Evolutionary conservation across 257 asterid genomes (phyloP), one percentile per base, ranked within the genome.

Genomic region (Salvia hispanica): DNA sequence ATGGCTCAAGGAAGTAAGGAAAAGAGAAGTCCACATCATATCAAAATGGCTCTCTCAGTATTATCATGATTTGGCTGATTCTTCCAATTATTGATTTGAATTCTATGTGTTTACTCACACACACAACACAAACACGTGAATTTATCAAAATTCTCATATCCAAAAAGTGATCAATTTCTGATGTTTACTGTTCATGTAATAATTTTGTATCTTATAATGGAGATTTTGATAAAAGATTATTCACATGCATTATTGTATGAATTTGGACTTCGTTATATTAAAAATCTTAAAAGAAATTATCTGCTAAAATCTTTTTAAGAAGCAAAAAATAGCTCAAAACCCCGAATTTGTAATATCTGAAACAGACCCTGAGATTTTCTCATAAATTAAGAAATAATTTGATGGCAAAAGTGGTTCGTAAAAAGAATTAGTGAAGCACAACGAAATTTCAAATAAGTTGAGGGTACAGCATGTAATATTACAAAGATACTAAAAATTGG

Each of bases 1-100:
- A 44, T 92, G 98, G 98, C 98, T 89, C 7, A 71, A 56, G 71
- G 66, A 78, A 55, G 84, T 84, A 25, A 84, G 97, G 47, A 71
- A 66, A 60, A 81, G 67, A 77, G 95, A 90, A 79, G 72, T 82
- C 47, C 72, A 61, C 3, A 84, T 86, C 71, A 84, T 90, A 15
- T 66, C 80, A 7, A 46, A 67, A 2, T 90, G 97, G 95, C 78
- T 88, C 28, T 73, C 88, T 51, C 78, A 81, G 62, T 88, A 90
- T 51, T 79, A 90, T 74, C 84, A 68, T 7, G 34, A 42, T 72
- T 53, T 77, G 25, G 46, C 64, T n/a, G 75, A 66, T 74, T 74
- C 75, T 58, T 12, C 58, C 56, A 40, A 58, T 18, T 70, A 25
- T 54, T 34, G 36, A 47, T 25, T 56, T 50, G 31, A 31, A 16